Evolutionary conservation across 805 yeast species (phyloP), one percentile per base, ranked within the genome.

Genomic region (Hermanozyma aechmeae): DNA sequence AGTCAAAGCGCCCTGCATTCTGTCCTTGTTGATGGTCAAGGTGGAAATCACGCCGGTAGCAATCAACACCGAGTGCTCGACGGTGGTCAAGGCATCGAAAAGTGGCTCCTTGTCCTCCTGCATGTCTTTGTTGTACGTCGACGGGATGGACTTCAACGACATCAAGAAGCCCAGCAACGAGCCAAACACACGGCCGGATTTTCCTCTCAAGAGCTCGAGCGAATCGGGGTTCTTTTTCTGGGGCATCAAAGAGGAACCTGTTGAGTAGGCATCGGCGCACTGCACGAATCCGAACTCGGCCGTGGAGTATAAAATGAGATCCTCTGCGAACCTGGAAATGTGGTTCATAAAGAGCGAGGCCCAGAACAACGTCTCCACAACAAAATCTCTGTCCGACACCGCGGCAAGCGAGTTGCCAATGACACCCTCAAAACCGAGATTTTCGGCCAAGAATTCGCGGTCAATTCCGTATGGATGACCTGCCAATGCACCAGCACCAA

Each of bases 401-500:
- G 97, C 99, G n/a, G 89, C 74, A 45, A 92, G 64, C 1, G 97
- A 89, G 61, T 92, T 92, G 31, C 97, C 97, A 62, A 92, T 87
- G 26, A 84, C 86, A 4, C 86, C 78, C 31, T 66, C 58, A 46
- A 92, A 92, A 0, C 89, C 93, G 24, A 92, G 68, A 13, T 76
- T 81, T 27, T 68, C 49, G 15, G 96, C 95, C 41, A 92, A 58
- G 47, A 61, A 86, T 52, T 89, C 95, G 52, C 99, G 73, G 58
- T 92, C 97, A 41, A 92, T 84, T n/a, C 97, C 97, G 50, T 87
- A 92, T 23, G 99, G 98, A 54, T 92, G 98, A 33, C 99, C 99
- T 13, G 99, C 98, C 37, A 92, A 70, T 6, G 99, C 99, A 46
- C 99, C 99, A 4, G 89, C 77, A 31, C 99, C 99, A 37, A 92